These are phyloP conservation scores for Paraglomus brasilianum DNA, from an alignment of 192 early-diverging fungal species.

Conservation along the genomic window DNA sequence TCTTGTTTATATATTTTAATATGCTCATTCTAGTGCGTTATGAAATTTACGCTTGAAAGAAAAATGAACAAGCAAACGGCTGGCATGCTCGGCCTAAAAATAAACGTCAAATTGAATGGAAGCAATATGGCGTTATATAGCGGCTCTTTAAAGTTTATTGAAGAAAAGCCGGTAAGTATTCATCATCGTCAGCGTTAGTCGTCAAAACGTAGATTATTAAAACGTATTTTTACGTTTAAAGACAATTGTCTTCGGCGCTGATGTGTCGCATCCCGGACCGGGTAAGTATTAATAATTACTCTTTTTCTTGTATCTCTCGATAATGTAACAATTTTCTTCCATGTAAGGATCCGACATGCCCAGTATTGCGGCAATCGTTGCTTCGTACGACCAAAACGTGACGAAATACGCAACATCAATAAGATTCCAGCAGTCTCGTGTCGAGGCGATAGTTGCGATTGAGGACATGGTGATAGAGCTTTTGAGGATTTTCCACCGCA, in stretches of 20 bases:
- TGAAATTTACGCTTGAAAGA: conserved; percentile 29
- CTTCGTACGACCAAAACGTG: conserved; percentile 53
- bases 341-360: conserved; percentile 12
- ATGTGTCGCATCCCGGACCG: conserved; percentile 84
- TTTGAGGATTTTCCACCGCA: conserved; percentile 58
- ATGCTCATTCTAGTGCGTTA: conserved; percentile 69
- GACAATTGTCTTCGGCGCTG: conserved; percentile 86
- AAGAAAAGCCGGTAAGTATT: conserved; percentile 43
- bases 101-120: conserved; percentile 85
- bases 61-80: conserved; percentile 65
- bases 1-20: conserved; percentile 82
- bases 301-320: not conserved
- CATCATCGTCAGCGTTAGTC: not conserved
- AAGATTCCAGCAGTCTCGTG: conserved; percentile 58
- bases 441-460: conserved; percentile 64
- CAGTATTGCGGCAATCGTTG: conserved; percentile 35
- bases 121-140: conserved; percentile 65
- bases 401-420: conserved; percentile 55
- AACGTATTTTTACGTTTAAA: conserved; percentile 29
- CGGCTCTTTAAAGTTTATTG: conserved; percentile 63
- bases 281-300: conserved; percentile 37
- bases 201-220: not conserved
- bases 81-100: conserved; percentile 85
- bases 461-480: conserved; percentile 61
- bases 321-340: not conserved